These are phyloP conservation scores for Neurospora sp. DNA, from an alignment of 495 filamentous ascomycete genomes.

Conservation along the genomic window DNA sequence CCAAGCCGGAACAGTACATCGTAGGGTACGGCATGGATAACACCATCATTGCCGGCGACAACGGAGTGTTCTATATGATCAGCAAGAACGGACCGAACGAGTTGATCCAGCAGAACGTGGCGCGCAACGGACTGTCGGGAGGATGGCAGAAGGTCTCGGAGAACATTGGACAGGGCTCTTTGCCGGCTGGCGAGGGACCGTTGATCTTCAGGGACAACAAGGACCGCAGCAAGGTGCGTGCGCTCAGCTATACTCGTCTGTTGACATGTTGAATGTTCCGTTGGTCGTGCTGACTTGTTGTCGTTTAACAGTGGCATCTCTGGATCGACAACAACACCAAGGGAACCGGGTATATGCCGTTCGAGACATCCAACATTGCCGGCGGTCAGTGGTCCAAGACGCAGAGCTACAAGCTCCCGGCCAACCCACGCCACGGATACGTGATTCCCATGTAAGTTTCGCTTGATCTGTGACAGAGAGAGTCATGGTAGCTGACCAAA, in stretches of 20 bases:
- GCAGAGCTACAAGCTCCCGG: not conserved
- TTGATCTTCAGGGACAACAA: constrained; percentile 4
- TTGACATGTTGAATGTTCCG: not conserved
- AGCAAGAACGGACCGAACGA: constrained; percentile 4
- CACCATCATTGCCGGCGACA: not conserved
- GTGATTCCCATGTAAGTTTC: constrained; percentile 2
- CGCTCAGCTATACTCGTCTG: not conserved
- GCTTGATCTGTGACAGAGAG: not conserved
- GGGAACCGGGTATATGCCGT: constrained; percentile 1
- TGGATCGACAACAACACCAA: constrained; percentile 4
- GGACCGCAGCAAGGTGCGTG: not conserved
- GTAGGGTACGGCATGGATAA: not conserved
- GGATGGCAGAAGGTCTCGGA: constrained; percentile 2
- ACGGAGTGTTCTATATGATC: not conserved
- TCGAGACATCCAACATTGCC: not conserved
- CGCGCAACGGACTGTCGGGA: not conserved
- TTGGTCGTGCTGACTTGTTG: not conserved
- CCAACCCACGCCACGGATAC: constrained; percentile 3
- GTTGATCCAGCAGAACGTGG: constrained; percentile 2
- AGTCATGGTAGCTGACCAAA: not conserved
- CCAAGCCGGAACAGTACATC: not conserved
- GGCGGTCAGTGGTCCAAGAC: not conserved
- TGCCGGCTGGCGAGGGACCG: constrained; percentile 3
- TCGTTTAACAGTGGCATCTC: constrained; percentile 2
- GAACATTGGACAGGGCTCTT: not conserved